A percentile compares a stretch with the other conserved stretches of the same genome.
Conservation (phyloP, 257 asterid genomes). For the Plectranthus barbatus region DNA sequence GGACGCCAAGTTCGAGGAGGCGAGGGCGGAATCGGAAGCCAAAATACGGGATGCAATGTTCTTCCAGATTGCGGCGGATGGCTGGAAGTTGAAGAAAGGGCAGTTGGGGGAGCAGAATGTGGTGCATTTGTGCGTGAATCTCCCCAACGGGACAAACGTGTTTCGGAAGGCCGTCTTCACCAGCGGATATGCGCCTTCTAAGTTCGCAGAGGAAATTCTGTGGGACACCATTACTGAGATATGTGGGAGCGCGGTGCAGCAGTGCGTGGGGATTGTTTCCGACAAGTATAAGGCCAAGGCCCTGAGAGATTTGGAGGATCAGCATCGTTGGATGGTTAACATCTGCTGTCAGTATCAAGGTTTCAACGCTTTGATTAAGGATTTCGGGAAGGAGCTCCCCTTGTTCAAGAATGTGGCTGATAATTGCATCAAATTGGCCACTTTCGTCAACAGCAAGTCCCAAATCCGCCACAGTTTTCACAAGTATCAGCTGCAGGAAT, state of each 20-base stretch:
- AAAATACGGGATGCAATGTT: constrained; percentile 92
- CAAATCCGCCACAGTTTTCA: constrained; percentile 62
- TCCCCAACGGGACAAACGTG: constrained; percentile 88
- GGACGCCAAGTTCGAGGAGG: constrained; percentile 66
- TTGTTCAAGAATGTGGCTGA: constrained; percentile 59
- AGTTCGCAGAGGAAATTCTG: constrained; percentile 76
- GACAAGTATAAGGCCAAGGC: constrained; percentile 86
- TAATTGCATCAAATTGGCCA: constrained; percentile 62
- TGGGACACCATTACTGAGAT: constrained; percentile 81
- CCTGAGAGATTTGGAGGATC: constrained; percentile 63
- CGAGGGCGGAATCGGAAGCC: constrained; percentile 64
- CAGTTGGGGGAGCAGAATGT: constrained; percentile 45
- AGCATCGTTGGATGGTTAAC: constrained; percentile 94
- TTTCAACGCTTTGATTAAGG: constrained; percentile 61
- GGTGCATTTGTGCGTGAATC: constrained; percentile 73
- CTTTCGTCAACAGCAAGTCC: constrained; percentile 61
- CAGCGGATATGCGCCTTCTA: constrained; percentile 53
- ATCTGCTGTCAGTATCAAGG: constrained; percentile 83
- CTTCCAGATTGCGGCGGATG: constrained; percentile 83
- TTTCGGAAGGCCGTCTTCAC: constrained; percentile 68
- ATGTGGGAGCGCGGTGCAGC: constrained; percentile 61
- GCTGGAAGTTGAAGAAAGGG: constrained; percentile 58
- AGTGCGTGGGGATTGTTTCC: constrained; percentile 85
- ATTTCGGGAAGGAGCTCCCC: constrained; percentile 72
- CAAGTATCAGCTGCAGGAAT: constrained; percentile 84